Base-by-base conservation (phyloP, 148 eudicot genomes). In the Silene conica region DNA sequence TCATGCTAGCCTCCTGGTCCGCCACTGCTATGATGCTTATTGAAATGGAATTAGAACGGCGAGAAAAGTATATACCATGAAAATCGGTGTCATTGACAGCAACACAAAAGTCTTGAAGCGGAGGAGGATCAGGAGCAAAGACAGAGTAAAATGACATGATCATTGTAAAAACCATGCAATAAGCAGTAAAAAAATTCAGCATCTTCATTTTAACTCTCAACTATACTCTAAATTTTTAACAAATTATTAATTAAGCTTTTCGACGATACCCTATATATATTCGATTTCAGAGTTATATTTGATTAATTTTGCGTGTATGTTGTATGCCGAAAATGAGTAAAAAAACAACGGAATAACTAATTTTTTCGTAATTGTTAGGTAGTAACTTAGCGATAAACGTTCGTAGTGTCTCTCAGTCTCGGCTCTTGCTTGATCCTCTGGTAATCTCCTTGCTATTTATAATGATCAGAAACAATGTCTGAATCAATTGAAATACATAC, bases 61-160 rank as follows among this genome's bases (percentile, higher is more conserved):
- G 50, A 31, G 12, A 2, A 19, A n/a, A 34, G 31, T 26, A 0
- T 43, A 20, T 69, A 69, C 72, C 72, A 23, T 34, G 28, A 50
- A 69, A 52, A 52, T 15, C 57, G 50, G 52, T 5, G 64, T 57
- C 50, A 2, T 31, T 41, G 26, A 71, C 19, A 38, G 28, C 65
- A 5, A 71, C 28, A 13, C 74, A 71, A 4, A 58, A 71, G 52
- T 71, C 74, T 31, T 71, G 74, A 71, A 71, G 74, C 3, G 74
- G 74, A 31, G 65, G 4, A 58, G 74, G 74, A 59, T 71, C 74
- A 57, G 52, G n/a, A 6, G 74, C 74, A 58, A 58, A 56, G 50
- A 19, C 74, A 48, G 59, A 38, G 65, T 57, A 57, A 71, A 34
- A 71, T 58, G 48, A 5, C 63, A 71, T 56, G 52, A 13, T 41